Conservation (phyloP, 1,284 basidiomycete genomes). For the Mrakiaceae sp. region DNA sequence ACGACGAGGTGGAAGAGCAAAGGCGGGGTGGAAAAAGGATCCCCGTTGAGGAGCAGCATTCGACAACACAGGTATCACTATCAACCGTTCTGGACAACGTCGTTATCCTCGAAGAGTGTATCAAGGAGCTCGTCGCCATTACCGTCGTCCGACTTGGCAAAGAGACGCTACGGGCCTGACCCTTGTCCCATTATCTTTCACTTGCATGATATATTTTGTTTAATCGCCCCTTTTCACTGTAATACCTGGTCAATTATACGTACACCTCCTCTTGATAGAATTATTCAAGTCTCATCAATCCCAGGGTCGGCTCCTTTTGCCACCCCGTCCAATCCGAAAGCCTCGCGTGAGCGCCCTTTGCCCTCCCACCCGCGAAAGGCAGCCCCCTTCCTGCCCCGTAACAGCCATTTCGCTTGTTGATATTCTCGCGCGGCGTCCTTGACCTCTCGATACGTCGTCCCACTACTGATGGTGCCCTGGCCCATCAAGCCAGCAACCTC, state of each 20-base stretch:
- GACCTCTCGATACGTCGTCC: background rate
- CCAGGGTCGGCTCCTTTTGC: too few relatives aligned
- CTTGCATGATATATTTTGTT: too few relatives aligned
- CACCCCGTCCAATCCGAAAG: background rate
- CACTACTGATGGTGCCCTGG: too few relatives aligned
- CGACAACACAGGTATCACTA: slow-evolving; percentile 48
- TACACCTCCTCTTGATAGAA: too few relatives aligned
- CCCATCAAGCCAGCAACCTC: too few relatives aligned
- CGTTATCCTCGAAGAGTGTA: slow-evolving; percentile 86
- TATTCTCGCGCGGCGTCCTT: slow-evolving; percentile 2
- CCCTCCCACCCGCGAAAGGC: slow-evolving; percentile 4
- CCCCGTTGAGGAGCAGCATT: too few relatives aligned
- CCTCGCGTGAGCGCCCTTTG: background rate
- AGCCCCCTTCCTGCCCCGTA: background rate
- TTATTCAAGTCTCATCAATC: too few relatives aligned
- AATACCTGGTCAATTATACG: too few relatives aligned
- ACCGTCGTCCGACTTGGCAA: slow-evolving; percentile 58
- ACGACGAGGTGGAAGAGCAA: slow-evolving; percentile 18
- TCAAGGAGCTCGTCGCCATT: slow-evolving; percentile 85
- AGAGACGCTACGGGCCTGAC: too few relatives aligned
- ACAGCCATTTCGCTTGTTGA: background rate
- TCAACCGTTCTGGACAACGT: slow-evolving; percentile 86
- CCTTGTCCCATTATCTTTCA: too few relatives aligned
- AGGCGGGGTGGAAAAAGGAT: too few relatives aligned
- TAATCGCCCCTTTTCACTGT: too few relatives aligned